phyloP scores from a whole-genome alignment of 768 basidiomycete genomes.

The Sporobolomyces pararoseus region DNA sequence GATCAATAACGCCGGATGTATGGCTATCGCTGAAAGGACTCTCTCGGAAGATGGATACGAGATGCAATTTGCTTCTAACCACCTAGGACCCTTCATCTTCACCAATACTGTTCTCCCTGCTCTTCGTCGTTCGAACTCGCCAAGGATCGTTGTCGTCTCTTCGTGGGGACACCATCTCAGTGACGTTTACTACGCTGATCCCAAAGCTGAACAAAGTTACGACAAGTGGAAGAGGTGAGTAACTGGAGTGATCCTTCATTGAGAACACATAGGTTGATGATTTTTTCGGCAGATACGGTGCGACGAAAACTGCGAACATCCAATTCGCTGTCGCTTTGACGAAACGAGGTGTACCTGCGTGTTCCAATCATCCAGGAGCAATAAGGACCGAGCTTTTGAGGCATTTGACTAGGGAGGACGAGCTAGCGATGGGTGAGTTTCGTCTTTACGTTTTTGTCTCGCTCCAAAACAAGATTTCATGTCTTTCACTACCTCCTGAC shows the following conservation, averaged over 20 bases:
- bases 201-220: constrained; percentile 4
- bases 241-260: neutral
- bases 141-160: constrained; percentile 28
- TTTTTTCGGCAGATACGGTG: neutral
- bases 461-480: no score
- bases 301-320: constrained; percentile 37
- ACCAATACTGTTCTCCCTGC: constrained; percentile 28
- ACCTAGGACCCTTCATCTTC: constrained; percentile 38
- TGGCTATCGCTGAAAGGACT: neutral
- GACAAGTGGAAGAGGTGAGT: constrained; percentile 1
- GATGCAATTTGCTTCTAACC: constrained; percentile 30
- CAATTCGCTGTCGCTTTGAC: constrained; percentile 26
- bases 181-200: neutral
- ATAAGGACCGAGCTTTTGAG: constrained; percentile 4
- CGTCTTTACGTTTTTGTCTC: neutral
- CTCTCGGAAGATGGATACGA: constrained; percentile 31
- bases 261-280: neutral
- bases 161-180: constrained; percentile 7
- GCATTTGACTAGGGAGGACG: constrained; percentile 6
- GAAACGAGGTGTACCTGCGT: neutral
- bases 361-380: constrained; percentile 25
- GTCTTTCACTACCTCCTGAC: neutral
- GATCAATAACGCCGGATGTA: constrained; percentile 35
- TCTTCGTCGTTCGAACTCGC: neutral
- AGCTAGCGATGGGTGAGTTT: constrained; percentile 11